Percentiles rank a stretch among this genome's conserved stretches.
Conservation (phyloP, 176 grass and related monocot species). For the Triticum timopheevii region DNA sequence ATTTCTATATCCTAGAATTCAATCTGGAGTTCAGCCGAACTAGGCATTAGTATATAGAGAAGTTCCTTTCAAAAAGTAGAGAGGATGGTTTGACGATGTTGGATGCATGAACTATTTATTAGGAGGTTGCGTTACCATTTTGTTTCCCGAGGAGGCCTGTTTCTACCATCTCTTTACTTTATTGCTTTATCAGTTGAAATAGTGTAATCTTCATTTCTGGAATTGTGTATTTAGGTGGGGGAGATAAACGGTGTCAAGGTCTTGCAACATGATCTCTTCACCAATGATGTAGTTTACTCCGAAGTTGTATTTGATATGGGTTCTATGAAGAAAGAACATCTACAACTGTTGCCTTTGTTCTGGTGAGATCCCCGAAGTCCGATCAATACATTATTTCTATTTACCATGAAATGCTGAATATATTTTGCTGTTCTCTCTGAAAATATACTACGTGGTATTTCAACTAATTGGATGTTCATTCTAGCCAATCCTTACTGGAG, state of each 20-base stretch:
- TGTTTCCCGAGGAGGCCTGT: slow-evolving; percentile 7
- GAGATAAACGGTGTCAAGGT: slow-evolving; percentile 92
- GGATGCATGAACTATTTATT: not conserved
- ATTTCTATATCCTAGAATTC: not conserved
- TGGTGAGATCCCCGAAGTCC: slow-evolving; percentile 50
- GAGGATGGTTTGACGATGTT: not conserved
- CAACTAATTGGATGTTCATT: slow-evolving; percentile 38
- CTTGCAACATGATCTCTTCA: slow-evolving; percentile 99
- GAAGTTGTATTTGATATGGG: slow-evolving; percentile 97
- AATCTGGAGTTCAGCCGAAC: not conserved
- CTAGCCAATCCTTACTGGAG: slow-evolving; percentile 96
- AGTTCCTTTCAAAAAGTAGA: not conserved
- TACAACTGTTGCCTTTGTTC: slow-evolving; percentile 90
- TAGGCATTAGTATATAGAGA: not conserved
- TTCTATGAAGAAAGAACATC: slow-evolving; percentile 88
- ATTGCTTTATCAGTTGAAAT: slow-evolving; percentile 13
- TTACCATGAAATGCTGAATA: not conserved
- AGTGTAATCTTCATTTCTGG: slow-evolving; percentile 5
- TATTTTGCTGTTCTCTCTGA: not conserved
- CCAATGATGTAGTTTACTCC: slow-evolving; percentile 90
- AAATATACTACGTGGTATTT: slow-evolving; percentile 11
- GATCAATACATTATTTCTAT: slow-evolving; percentile 25
- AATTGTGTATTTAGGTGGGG: slow-evolving; percentile 54
- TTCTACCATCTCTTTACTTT: slow-evolving; percentile 10
- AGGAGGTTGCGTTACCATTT: not conserved